Conservation (phyloP, 345 rosid species). For the Euclidium syriacum region DNA sequence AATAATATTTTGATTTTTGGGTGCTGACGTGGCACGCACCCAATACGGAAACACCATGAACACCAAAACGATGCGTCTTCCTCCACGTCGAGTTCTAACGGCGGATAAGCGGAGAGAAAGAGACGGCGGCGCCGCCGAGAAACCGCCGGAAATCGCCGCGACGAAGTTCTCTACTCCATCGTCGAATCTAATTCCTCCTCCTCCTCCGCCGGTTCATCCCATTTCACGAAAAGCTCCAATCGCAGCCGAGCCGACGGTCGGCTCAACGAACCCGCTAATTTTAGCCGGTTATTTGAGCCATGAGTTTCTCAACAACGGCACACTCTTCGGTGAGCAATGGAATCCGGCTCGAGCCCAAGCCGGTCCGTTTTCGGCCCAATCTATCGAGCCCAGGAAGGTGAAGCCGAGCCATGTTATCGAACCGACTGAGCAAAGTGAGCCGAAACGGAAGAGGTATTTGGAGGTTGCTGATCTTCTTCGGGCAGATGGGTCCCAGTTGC, state of each 20-base stretch:
- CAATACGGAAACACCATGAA: constrained; percentile 32
- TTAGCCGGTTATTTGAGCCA: constrained; percentile 81
- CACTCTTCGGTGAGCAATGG: constrained; percentile 60
- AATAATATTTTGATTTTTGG: background rate
- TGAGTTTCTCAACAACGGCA: constrained; percentile 73
- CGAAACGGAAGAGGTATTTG: constrained; percentile 42
- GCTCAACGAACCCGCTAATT: constrained; percentile 45
- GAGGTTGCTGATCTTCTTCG: constrained; percentile 66
- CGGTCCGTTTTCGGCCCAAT: constrained; percentile 2
- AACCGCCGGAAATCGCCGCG: constrained; percentile 21
- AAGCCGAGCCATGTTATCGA: constrained; percentile 29
- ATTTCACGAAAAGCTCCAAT: background rate
- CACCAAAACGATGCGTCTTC: constrained; percentile 88
- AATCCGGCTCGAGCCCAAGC: constrained; percentile 39
- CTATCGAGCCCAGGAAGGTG: constrained; percentile 21
- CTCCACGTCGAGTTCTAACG: constrained; percentile 68
- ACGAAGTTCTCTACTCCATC: constrained; percentile 7
- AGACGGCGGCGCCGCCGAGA: constrained; percentile 24
- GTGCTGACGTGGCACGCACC: constrained; percentile 73
- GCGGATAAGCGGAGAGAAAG: constrained; percentile 53
- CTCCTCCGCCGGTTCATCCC: background rate
- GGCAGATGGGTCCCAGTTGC: constrained; percentile 56
- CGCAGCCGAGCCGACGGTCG: constrained; percentile 11
- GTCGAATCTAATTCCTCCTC: background rate
- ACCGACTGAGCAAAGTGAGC: constrained; percentile 33